These are phyloP conservation scores for Candida tibetensis DNA, from an alignment of 805 yeast species.

Conservation along the genomic window DNA sequence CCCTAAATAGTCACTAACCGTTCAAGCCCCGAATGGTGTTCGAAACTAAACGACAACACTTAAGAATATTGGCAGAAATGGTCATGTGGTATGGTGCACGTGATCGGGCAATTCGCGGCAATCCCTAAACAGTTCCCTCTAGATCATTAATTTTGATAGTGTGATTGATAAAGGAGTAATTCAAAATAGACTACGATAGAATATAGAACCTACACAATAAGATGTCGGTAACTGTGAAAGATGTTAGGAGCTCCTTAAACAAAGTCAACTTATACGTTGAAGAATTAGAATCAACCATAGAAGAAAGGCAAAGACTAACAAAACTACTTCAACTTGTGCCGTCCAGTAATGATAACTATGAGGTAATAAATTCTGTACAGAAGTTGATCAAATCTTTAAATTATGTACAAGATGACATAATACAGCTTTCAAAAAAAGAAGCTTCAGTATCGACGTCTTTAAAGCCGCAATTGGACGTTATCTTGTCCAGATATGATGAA, in stretches of 20 bases:
- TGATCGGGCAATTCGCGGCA: too few species aligned
- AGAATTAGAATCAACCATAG: conserved; percentile 27
- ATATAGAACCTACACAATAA: too few species aligned
- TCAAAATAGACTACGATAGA: too few species aligned
- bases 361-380: conserved; percentile 27
- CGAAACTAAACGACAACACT: too few species aligned
- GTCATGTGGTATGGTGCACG: too few species aligned
- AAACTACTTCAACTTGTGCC: conserved; percentile 33
- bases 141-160: too few species aligned
- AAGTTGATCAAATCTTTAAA: conserved; percentile 25
- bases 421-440: conserved; percentile 1
- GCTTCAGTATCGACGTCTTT: conserved; percentile 2
- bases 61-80: too few species aligned
- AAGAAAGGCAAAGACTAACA: conserved; percentile 32
- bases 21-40: not conserved
- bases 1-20: too few species aligned
- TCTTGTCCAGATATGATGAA: conserved; percentile 18
- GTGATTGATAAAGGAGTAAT: too few species aligned
- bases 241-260: conserved; percentile 17
- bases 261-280: conserved; percentile 20
- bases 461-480: conserved; percentile 8
- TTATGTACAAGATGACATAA: conserved; percentile 29
- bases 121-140: too few species aligned
- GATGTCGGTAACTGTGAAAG: too few species aligned
- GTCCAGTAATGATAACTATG: conserved; percentile 38